A percentile compares a stretch with the other conserved stretches of the same genome.
phyloP scores from a whole-genome alignment of 495 filamentous ascomycete species.

The Trichoderma parareesei region DNA sequence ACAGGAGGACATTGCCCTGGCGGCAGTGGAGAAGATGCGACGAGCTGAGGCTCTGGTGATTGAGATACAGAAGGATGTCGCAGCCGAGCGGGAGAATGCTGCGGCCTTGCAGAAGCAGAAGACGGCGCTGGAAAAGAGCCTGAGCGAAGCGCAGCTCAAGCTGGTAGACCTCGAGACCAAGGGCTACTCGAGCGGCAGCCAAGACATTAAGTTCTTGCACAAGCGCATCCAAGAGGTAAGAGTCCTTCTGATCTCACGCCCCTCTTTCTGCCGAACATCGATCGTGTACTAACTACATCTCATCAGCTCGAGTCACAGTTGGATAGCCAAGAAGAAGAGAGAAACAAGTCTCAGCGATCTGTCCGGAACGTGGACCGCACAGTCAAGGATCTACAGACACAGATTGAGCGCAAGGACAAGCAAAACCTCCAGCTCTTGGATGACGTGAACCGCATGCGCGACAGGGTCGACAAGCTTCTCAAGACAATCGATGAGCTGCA shows the following conservation, averaged over 20 bases:
- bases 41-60: conserved; percentile 79
- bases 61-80: conserved; percentile 92
- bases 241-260: conserved; percentile 12
- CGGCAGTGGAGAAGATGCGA: conserved; percentile 97
- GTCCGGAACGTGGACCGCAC: conserved; percentile 90
- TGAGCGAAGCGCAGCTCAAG: conserved; percentile 85
- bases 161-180: conserved; percentile 95
- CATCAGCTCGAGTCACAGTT: conserved; percentile 88
- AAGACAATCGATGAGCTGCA: conserved; percentile 90
- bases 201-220: conserved; percentile 92
- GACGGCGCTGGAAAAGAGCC: conserved; percentile 75
- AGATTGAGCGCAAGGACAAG: conserved; percentile 90
- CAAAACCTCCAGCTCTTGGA: conserved; percentile 68
- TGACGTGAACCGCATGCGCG: conserved; percentile 72
- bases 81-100: conserved; percentile 77
- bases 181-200: conserved; percentile 85
- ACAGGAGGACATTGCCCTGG: conserved; percentile 86
- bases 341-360: conserved; percentile 71
- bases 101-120: conserved; percentile 87
- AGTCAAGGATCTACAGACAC: conserved; percentile 85
- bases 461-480: conserved; percentile 83
- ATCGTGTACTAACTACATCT: conserved; percentile 14
- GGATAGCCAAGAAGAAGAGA: conserved; percentile 71
- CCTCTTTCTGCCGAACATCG: background rate
- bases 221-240: conserved; percentile 92